phyloP scores from a whole-genome alignment of 1,284 basidiomycete genomes.

The Heliocybe sulcata region DNA sequence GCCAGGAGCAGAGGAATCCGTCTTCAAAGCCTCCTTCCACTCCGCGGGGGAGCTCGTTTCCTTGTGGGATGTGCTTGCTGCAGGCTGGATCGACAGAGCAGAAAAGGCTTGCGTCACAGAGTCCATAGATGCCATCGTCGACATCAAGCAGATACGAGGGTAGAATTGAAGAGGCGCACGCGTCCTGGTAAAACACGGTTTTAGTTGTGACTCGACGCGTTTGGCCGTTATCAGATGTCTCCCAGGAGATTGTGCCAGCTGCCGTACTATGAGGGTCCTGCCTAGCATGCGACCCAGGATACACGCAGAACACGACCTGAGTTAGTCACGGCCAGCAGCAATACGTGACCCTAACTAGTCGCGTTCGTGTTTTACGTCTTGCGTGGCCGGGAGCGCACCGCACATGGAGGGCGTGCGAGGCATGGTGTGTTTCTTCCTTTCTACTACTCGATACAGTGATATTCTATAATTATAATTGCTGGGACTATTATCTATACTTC shows the following conservation, averaged over 20 bases:
- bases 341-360: not conserved
- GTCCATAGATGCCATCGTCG: constrained; percentile 25
- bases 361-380: not conserved
- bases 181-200: constrained; percentile 8
- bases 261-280: constrained; percentile 10
- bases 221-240: constrained; percentile 24
- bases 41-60: constrained; percentile 54
- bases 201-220: constrained; percentile 24
- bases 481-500: constrained; percentile 3
- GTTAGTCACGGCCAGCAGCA: too few species aligned
- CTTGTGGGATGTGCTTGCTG: constrained; percentile 42
- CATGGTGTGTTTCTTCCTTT: not conserved
- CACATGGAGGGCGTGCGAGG: not conserved
- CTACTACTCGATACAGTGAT: not conserved
- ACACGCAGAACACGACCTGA: not conserved
- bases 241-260: constrained; percentile 10
- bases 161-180: constrained; percentile 5
- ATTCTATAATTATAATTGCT: too few species aligned
- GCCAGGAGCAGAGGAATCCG: constrained; percentile 39
- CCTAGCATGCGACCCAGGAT: constrained; percentile 12
- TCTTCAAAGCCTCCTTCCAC: constrained; percentile 61
- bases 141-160: not conserved
- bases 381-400: too few species aligned
- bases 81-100: constrained; percentile 46
- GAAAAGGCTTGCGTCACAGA: constrained; percentile 31